Evolutionary conservation across 2,329 filamentous ascomycete genomes (phyloP), one percentile per base, ranked within the genome.

Genomic region (Drechslerella dactyloides): DNA sequence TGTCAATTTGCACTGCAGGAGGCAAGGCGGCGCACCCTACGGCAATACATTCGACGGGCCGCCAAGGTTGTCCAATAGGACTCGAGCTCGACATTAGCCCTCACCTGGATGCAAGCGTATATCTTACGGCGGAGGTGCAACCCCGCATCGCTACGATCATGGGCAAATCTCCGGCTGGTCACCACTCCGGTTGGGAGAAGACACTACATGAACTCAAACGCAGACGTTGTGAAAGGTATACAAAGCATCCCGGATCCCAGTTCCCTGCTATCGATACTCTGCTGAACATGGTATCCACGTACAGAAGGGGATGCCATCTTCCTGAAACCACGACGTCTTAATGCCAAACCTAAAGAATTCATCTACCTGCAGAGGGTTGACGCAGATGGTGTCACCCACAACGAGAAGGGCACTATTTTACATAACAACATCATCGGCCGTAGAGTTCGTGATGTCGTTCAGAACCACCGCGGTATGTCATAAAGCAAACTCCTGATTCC

Each of bases 351-450:
- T n/a, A 51, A 27, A 37, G 66, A 70, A 33, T 64, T 48, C 19
- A 35, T 70, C 21, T 70, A 59, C 53, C 76, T 80, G 2, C 79
- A 78, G 55, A 77, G 78, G 7, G 77, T 85, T 10, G 76, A 78
- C 19, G 61, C 77, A 1, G 76, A 77, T 10, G 78, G 78, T 35
- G 73, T 57, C 0, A 77, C 79, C 1, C 75, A 81, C 8, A 81
- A 79, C 8, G 81, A 86, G 60, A 81, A 81, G 35, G 85, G 85
- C 4, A 77, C 77, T 0, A 76, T 88, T 10, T 73, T 78, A 0
- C 83, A 85, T 59, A 78, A 80, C 58, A 83, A 86, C 40, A 84
- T 92, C 63, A 88, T 93, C 76, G 89, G 88, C 42, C 85, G 83
- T 73, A 79, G 80, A 44, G 78, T 84, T 2, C 83, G 88, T 72